Conservation (phyloP, 2,329 filamentous ascomycete genomes). For the Pestalotiopsis sp. region DNA sequence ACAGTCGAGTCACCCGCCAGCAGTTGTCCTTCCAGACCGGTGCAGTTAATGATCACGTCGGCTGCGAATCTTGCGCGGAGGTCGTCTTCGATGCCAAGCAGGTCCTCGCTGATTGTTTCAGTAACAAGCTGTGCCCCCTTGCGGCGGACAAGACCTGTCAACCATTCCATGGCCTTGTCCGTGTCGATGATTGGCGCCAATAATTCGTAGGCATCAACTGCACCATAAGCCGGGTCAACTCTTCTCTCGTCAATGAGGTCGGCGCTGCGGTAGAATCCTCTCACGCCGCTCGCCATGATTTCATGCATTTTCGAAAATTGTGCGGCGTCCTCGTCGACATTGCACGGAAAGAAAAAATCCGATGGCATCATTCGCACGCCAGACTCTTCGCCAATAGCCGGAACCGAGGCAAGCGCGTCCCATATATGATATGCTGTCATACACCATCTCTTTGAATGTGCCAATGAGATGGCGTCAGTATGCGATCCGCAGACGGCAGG, state of each 20-base stretch:
- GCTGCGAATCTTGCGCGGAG: constrained; percentile 35
- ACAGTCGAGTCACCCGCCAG: constrained; percentile 39
- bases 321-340: constrained; percentile 32
- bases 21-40: constrained; percentile 37
- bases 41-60: constrained; percentile 45
- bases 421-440: constrained; percentile 44
- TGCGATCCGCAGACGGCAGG: constrained; percentile 46
- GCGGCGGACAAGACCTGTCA: constrained; percentile 39
- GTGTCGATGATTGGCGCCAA: constrained; percentile 48
- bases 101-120: constrained; percentile 36
- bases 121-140: constrained; percentile 43
- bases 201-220: constrained; percentile 45
- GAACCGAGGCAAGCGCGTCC: constrained; percentile 38
- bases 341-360: constrained; percentile 40
- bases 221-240: constrained; percentile 34
- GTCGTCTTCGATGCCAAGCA: constrained; percentile 34
- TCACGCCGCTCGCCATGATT: constrained; percentile 39
- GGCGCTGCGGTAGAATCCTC: constrained; percentile 36
- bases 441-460: constrained; percentile 41
- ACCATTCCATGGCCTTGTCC: constrained; percentile 42
- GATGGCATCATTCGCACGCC: constrained; percentile 40
- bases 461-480: constrained; percentile 39
- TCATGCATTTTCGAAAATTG: constrained; percentile 40
- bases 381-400: constrained; percentile 29
- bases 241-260: constrained; percentile 36